Conservation (phyloP, 2,329 filamentous ascomycete species). For the Coniochaeta sp. region DNA sequence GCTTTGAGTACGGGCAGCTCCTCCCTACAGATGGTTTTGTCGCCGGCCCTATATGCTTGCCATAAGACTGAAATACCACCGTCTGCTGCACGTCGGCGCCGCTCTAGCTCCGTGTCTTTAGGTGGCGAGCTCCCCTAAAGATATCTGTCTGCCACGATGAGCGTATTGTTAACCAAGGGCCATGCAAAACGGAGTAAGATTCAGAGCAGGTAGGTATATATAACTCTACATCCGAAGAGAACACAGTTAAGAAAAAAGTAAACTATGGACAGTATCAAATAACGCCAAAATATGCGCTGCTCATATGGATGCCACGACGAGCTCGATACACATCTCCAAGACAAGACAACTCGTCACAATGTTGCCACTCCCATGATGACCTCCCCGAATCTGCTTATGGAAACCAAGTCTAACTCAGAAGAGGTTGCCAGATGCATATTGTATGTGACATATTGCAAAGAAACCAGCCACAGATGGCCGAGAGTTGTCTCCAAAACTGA, state of each 20-base stretch:
- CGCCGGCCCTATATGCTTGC: too few relatives aligned
- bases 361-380: neutral
- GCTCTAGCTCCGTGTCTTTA: too few relatives aligned
- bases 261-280: neutral
- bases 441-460: neutral
- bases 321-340: neutral
- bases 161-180: too few relatives aligned
- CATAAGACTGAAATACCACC: too few relatives aligned
- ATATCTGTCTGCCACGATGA: too few relatives aligned
- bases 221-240: neutral
- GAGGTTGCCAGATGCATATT: neutral
- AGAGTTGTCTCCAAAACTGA: neutral
- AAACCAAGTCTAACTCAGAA: neutral
- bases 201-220: neutral
- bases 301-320: neutral
- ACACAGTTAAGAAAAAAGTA: neutral
- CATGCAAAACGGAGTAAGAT: neutral
- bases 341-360: neutral
- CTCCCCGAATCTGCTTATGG: neutral
- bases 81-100: too few relatives aligned
- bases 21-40: too few relatives aligned
- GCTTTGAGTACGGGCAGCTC: too few relatives aligned
- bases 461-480: neutral
- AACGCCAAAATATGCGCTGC: neutral
- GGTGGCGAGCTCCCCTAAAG: too few relatives aligned